phyloP scores from a whole-genome alignment of 805 yeast species.

The Candida gorgasii region DNA sequence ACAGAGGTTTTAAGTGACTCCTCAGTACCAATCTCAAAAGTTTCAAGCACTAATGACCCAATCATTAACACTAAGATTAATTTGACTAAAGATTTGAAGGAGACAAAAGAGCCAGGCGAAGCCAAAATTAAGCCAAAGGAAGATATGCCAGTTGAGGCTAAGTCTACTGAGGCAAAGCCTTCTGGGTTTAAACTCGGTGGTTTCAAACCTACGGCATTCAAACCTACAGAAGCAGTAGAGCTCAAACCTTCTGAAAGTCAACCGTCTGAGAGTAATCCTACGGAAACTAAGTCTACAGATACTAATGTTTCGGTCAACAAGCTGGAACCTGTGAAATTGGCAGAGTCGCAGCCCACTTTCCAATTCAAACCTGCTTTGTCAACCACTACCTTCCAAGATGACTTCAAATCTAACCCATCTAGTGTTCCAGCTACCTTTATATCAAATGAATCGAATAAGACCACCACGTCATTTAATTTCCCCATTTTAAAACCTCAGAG shows the following conservation, averaged over 20 bases:
- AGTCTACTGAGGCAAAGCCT: not conserved
- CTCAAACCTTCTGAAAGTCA: not conserved
- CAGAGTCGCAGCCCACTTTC: too few relatives aligned
- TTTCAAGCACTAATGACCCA: slow-evolving; percentile 3
- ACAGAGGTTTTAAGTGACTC: not conserved
- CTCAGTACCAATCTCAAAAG: not conserved
- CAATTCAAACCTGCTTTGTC: slow-evolving; percentile 8
- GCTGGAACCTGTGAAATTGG: too few relatives aligned
- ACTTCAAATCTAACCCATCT: slow-evolving; percentile 1
- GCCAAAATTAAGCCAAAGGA: not conserved
- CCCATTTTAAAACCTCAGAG: slow-evolving; percentile 21
- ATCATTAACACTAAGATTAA: not conserved
- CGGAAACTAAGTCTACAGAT: not conserved
- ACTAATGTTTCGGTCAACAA: too few relatives aligned
- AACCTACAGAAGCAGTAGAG: not conserved
- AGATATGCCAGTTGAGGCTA: not conserved
- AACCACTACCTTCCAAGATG: slow-evolving; percentile 6
- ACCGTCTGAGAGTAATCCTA: not conserved
- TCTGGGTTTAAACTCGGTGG: not conserved
- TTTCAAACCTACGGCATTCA: not conserved
- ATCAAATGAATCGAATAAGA: not conserved
- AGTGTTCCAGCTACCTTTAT: not conserved
- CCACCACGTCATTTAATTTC: slow-evolving; percentile 17
- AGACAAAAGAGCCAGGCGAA: not conserved
- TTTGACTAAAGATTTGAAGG: not conserved